These are phyloP conservation scores for Tribonema minus DNA, from an alignment of 108 stramenopile genomes.

Conservation along the genomic window DNA sequence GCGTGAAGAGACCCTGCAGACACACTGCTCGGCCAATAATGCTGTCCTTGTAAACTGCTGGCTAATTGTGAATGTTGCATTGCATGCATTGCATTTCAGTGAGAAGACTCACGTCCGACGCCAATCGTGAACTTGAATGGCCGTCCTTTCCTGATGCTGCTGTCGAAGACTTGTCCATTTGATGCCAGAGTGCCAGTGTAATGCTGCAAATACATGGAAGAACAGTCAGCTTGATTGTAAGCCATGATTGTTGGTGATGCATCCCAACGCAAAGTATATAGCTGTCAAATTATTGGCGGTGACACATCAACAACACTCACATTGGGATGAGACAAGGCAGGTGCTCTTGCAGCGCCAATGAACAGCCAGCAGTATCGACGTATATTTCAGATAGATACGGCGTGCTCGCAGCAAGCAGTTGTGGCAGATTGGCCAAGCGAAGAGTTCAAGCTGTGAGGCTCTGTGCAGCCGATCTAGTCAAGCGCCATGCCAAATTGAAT, in stretches of 20 bases:
- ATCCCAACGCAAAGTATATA: not conserved
- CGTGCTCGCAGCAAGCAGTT: no score
- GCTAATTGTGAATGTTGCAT: no score
- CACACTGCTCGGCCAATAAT: no score
- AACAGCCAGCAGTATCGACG: no score
- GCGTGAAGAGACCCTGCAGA: no score
- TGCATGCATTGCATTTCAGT: no score
- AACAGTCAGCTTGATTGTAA: not conserved
- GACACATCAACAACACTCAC: not conserved
- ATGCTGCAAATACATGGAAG: not conserved
- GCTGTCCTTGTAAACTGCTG: no score
- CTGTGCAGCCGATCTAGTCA: not conserved
- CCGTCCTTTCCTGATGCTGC: conserved; percentile 31
- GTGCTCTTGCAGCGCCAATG: not conserved
- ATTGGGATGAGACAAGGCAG: not conserved
- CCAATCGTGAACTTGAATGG: conserved; percentile 67
- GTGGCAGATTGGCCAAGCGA: no score
- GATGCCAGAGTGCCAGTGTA: not conserved
- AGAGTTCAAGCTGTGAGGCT: no score
- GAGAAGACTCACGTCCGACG: conserved; percentile 27
- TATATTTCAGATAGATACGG: no score
- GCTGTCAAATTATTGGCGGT: not conserved
- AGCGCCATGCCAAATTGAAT: not conserved
- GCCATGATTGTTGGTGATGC: not conserved
- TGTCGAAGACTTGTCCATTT: conserved; percentile 28